These are phyloP conservation scores for Aspergillus diversus DNA, from an alignment of 495 filamentous ascomycete species.

Conservation along the genomic window DNA sequence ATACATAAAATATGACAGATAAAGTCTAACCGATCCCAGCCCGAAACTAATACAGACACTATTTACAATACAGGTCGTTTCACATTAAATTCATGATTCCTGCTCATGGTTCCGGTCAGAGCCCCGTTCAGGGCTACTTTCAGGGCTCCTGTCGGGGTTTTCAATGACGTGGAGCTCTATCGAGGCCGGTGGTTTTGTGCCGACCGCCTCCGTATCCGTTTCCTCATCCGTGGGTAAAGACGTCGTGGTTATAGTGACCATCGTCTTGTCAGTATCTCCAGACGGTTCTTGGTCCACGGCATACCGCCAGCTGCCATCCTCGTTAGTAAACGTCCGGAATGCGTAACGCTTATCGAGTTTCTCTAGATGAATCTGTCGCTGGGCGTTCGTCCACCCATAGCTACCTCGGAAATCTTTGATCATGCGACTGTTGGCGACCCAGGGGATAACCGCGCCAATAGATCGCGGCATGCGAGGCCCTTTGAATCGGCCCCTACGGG, in stretches of 20 bases:
- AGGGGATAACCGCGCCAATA: slow-evolving; percentile 44
- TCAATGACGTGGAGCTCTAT: slow-evolving; percentile 20
- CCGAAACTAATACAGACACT: not conserved
- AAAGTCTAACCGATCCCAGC: not conserved
- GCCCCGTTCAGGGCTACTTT: not conserved
- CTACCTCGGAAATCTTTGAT: slow-evolving; percentile 40
- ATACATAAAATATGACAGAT: too few species aligned
- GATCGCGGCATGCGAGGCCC: slow-evolving; percentile 46
- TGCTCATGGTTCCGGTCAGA: slow-evolving; percentile 2
- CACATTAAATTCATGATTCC: slow-evolving; percentile 2
- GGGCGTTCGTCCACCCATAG: slow-evolving; percentile 36
- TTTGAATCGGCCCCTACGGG: slow-evolving; percentile 42
- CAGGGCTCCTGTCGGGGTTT: slow-evolving; percentile 9
- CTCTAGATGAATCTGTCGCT: slow-evolving; percentile 36
- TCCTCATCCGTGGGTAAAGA: not conserved
- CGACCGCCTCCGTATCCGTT: not conserved
- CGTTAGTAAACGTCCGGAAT: slow-evolving; percentile 41
- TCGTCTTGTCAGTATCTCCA: not conserved
- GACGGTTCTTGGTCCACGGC: slow-evolving; percentile 42
- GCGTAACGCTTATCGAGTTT: slow-evolving; percentile 39
- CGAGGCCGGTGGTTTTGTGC: slow-evolving; percentile 5
- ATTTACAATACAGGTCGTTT: slow-evolving; percentile 3
- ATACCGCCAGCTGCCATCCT: slow-evolving; percentile 40
- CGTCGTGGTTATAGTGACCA: not conserved
- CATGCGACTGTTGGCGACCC: slow-evolving; percentile 47